Evolutionary conservation across 2,329 filamentous ascomycete species (phyloP).

Genomic region (Tolypocladium album): DNA sequence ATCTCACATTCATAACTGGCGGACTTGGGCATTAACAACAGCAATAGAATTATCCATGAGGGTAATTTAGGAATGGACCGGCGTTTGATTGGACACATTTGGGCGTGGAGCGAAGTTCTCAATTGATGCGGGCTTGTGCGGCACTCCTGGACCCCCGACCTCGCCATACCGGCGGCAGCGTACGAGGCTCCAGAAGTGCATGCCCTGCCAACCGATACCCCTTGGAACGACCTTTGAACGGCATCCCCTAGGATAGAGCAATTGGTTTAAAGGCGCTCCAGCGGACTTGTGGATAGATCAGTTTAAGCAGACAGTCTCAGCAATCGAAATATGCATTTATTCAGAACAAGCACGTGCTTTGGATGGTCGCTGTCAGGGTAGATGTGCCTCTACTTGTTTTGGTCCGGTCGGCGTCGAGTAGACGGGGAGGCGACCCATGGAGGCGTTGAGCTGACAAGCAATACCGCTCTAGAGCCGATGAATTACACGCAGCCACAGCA

Average conservation of each 20-base stretch:
- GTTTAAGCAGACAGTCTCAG: neutral
- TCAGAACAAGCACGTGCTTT: neutral
- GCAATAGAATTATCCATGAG: neutral
- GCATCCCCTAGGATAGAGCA: neutral
- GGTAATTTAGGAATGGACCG: neutral
- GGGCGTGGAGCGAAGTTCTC: neutral
- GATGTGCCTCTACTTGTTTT: too few species aligned
- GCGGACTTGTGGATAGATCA: neutral
- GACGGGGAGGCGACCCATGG: too few species aligned
- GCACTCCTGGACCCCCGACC: neutral
- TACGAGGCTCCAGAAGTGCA: neutral
- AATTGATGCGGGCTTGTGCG: neutral
- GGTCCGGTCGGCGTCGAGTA: too few species aligned
- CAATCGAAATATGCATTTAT: neutral
- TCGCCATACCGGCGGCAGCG: neutral
- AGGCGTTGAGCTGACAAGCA: too few species aligned
- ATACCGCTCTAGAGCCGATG: too few species aligned
- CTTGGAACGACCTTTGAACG: neutral
- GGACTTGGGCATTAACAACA: constrained; percentile 1
- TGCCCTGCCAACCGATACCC: neutral
- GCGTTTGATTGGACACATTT: neutral
- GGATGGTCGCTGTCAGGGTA: neutral
- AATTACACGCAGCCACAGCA: too few species aligned
- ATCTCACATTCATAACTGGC: neutral
- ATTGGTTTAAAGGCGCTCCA: neutral